Conservation (phyloP, 2,329 filamentous ascomycete species). For the Escovopsis sp. region DNA sequence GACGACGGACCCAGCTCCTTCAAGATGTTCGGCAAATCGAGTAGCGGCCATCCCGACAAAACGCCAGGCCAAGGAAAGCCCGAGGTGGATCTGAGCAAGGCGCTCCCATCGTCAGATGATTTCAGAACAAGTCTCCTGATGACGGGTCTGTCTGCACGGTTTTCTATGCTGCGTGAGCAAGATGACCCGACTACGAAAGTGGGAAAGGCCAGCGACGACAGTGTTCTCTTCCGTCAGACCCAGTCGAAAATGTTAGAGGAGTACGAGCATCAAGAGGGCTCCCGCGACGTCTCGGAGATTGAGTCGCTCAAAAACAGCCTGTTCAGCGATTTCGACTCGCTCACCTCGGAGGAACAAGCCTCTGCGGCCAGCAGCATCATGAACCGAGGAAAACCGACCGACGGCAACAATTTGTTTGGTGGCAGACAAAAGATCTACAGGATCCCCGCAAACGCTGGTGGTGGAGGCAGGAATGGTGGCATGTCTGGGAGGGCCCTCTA, state of each 20-base stretch:
- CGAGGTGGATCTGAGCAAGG: slow-evolving; percentile 58
- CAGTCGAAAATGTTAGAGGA: slow-evolving; percentile 67
- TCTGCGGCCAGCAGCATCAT: slow-evolving; percentile 58
- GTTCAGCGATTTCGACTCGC: slow-evolving; percentile 49
- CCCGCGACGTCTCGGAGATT: slow-evolving; percentile 83
- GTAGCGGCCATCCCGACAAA: slow-evolving; percentile 38
- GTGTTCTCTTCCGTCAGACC: slow-evolving; percentile 70
- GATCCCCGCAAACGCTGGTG: slow-evolving; percentile 41
- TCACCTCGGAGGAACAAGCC: slow-evolving; percentile 56
- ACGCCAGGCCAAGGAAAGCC: slow-evolving; percentile 34
- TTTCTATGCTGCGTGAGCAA: slow-evolving; percentile 93
- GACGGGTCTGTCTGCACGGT: slow-evolving; percentile 85
- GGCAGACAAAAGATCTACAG: slow-evolving; percentile 93
- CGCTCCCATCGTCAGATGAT: slow-evolving; percentile 69
- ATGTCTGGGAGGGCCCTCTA: slow-evolving; percentile 62
- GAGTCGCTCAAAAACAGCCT: slow-evolving; percentile 58
- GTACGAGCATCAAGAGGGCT: slow-evolving; percentile 41
- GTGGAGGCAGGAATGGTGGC: slow-evolving; percentile 25
- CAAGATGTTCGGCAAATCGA: slow-evolving; percentile 36
- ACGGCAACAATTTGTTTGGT: slow-evolving; percentile 88
- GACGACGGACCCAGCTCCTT: slow-evolving; percentile 42
- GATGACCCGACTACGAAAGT: slow-evolving; percentile 81
- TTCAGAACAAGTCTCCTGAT: slow-evolving; percentile 93
- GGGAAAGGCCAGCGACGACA: slow-evolving; percentile 91
- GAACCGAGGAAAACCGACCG: slow-evolving; percentile 64